Conservation (phyloP, 2,329 filamentous ascomycete species). For the Fusarium tupiense region DNA sequence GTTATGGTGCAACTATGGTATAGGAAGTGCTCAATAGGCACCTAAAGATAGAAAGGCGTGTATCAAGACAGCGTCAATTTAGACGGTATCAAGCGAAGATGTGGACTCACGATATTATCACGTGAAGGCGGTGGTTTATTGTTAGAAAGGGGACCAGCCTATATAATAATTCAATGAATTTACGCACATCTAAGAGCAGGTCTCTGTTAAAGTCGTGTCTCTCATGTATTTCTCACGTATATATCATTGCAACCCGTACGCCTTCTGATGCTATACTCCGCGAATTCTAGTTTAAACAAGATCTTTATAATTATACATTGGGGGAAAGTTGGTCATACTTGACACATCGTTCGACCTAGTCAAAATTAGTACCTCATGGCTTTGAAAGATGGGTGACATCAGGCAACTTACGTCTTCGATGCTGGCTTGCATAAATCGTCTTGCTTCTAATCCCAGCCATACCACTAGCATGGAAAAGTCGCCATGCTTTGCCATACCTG, state of each 20-base stretch:
- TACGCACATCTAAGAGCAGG: constrained; percentile 9
- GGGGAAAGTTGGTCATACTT: constrained; percentile 90
- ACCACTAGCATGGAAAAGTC: constrained; percentile 89
- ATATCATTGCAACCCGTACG: constrained; percentile 13
- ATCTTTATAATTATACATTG: constrained; percentile 71
- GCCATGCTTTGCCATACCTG: constrained; percentile 73
- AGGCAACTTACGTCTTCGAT: constrained; percentile 78
- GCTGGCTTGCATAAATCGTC: constrained; percentile 88
- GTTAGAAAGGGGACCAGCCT: neutral
- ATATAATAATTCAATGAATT: constrained; percentile 2
- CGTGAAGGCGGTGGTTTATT: neutral
- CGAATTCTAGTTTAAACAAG: constrained; percentile 3
- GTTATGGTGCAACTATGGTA: constrained; percentile 12
- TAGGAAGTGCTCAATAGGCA: constrained; percentile 28
- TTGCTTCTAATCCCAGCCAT: constrained; percentile 90
- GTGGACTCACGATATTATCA: neutral
- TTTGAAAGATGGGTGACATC: neutral
- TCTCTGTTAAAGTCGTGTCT: neutral
- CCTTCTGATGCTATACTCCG: constrained; percentile 20
- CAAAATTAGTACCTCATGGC: neutral
- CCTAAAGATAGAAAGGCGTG: constrained; percentile 14
- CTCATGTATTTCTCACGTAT: neutral
- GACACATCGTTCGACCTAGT: constrained; percentile 83
- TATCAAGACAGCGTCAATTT: constrained; percentile 10
- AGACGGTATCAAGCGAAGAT: constrained; percentile 6